Base-by-base conservation (phyloP, 2,329 filamentous ascomycete genomes). In the Alternaria tenuissima region DNA sequence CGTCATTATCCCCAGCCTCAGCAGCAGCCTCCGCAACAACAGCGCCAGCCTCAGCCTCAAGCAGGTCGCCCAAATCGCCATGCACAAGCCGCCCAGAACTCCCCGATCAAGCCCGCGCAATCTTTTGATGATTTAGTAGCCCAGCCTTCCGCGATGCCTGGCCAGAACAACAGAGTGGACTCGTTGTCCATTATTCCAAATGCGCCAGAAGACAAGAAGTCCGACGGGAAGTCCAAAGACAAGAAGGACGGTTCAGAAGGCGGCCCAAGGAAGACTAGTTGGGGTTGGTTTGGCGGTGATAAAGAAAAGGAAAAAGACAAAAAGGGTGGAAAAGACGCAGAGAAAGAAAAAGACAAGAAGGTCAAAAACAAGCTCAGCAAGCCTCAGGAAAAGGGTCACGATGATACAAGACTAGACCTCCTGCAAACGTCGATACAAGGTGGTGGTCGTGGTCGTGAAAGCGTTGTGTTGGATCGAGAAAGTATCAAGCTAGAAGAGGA, bases 391-490 rank as follows among this genome's bases (percentile, higher is more conserved):
- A 78, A 78, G 59, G 55, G 66, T 3, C 89, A 94, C 65, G 94
- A 97, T 70, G 93, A 89, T 68, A 90, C 91, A 20, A 88, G 94
- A 30, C 83, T 97, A 28, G 94, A 98, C 71, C 87, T 96, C 22
- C 83, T 97, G 22, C 94, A 97, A 74, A 91, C 88, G 38, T 96
- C 94, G 0, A 94, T 96, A 74, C 94, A 98, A 51, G 82, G 85
- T 2, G 83, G 83, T 18, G 70, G 64, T 38, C 78, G 75, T 28
- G 90, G 90, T 3, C 88, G 94, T 12, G 94, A 97, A 77, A 96
- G 92, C 71, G 80, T 97, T 22, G 86, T 96, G 0, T 79, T 97
- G 41, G 93, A 97, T 70, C 89, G 94, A 18, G 90, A 95, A 24
- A 89, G 81, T 62, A 78, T 90, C 63, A 93, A 90, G 73, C 80